These are phyloP conservation scores for Colletotrichum filicis DNA, from an alignment of 2,329 filamentous ascomycete genomes.

Conservation along the genomic window DNA sequence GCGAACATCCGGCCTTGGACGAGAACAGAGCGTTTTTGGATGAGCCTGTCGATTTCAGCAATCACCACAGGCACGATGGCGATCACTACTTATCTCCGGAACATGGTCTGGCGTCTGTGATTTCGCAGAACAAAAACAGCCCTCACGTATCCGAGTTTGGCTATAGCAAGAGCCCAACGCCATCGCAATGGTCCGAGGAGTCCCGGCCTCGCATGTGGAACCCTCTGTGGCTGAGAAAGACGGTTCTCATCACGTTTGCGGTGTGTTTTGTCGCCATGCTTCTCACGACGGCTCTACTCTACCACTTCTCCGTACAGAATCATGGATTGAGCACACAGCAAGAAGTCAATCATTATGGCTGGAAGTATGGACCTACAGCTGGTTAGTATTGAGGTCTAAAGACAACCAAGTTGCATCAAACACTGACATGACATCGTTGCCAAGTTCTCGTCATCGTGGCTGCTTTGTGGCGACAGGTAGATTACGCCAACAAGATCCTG, in stretches of 20 bases:
- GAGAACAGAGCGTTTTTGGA: not conserved
- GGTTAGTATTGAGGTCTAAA: constrained; percentile 25
- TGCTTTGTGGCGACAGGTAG: constrained; percentile 45
- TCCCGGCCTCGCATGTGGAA: constrained; percentile 35
- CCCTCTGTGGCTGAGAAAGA: constrained; percentile 37
- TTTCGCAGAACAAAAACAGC: not conserved
- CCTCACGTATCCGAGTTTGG: not conserved
- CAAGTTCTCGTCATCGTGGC: constrained; percentile 41
- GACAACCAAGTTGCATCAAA: not conserved
- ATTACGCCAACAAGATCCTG: constrained; percentile 41
- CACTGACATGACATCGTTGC: not conserved
- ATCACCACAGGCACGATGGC: not conserved
- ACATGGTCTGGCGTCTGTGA: not conserved
- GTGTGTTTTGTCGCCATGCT: constrained; percentile 37
- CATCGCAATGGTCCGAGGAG: not conserved
- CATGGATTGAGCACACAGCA: constrained; percentile 37
- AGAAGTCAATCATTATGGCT: constrained; percentile 38
- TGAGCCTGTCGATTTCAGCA: not conserved
- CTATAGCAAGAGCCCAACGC: not conserved
- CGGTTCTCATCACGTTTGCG: constrained; percentile 35
- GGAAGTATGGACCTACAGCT: constrained; percentile 40
- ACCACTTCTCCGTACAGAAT: constrained; percentile 37
- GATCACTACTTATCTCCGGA: no score
- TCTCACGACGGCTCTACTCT: constrained; percentile 37
- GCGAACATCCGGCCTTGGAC: not conserved